Percentiles rank a stretch among this genome's conserved stretches.
phyloP scores from a whole-genome alignment of 306 rosid species.

The Lotus japonicus region DNA sequence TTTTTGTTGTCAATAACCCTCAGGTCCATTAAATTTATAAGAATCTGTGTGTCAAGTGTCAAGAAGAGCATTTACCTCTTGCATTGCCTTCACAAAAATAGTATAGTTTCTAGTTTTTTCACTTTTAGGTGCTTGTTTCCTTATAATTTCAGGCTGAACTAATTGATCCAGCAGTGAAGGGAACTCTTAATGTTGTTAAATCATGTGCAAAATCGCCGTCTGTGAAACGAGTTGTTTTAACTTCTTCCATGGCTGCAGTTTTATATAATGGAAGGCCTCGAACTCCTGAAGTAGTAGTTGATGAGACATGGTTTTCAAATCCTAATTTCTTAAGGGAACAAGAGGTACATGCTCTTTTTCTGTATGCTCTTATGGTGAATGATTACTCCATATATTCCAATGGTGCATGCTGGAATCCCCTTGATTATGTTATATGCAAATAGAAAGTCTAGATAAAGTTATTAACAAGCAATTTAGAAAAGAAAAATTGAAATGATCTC shows the following conservation, averaged over 20 bases:
- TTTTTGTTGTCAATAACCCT: conserved; percentile 5
- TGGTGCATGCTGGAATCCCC: too few relatives aligned
- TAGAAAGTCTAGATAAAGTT: too few relatives aligned
- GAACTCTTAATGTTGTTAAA: conserved; percentile 35
- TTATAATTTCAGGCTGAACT: conserved; percentile 27
- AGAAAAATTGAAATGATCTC: too few relatives aligned
- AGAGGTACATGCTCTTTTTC: not conserved
- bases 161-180: conserved; percentile 39
- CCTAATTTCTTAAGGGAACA: conserved; percentile 1
- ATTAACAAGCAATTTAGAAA: too few relatives aligned
- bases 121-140: not conserved
- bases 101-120: not conserved
- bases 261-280: conserved; percentile 14
- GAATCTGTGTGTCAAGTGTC: not conserved
- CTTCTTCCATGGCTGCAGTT: conserved; percentile 29
- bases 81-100: not conserved
- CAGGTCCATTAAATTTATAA: conserved; percentile 31
- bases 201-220: conserved; percentile 34
- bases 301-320: conserved; percentile 40
- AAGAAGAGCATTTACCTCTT: not conserved
- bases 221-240: conserved; percentile 29
- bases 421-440: too few relatives aligned
- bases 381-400: too few relatives aligned
- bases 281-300: conserved; percentile 20
- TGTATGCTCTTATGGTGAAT: too few relatives aligned